phyloP scores from a whole-genome alignment of 78 protist species.

The Polysphondylium violaceum region DNA sequence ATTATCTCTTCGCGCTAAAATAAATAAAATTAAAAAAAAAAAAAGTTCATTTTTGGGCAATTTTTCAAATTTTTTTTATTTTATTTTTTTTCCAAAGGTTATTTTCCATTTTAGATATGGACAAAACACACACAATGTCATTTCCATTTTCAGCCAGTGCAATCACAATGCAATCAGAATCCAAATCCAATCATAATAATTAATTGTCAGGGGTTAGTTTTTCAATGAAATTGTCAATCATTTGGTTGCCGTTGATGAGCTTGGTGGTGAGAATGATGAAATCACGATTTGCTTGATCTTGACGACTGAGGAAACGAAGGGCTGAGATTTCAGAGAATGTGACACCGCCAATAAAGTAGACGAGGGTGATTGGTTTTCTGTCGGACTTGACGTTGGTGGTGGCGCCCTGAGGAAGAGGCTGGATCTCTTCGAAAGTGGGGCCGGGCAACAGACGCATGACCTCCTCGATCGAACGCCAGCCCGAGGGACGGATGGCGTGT shows the following conservation, averaged over 20 bases:
- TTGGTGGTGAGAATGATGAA: slow-evolving; percentile 89
- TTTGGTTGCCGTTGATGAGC: slow-evolving; percentile 82
- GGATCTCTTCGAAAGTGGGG: slow-evolving; percentile 54
- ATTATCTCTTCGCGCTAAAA: no score
- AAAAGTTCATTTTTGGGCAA: no score
- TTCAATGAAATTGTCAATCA: slow-evolving; percentile 35
- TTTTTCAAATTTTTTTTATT: no score
- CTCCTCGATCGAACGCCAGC: slow-evolving; percentile 41
- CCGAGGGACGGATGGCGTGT: slow-evolving; percentile 26
- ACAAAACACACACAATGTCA: no score
- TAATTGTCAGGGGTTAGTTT: no score
- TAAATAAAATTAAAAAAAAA: no score
- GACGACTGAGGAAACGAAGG: slow-evolving; percentile 85
- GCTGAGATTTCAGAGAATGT: slow-evolving; percentile 91
- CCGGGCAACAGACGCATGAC: slow-evolving; percentile 37
- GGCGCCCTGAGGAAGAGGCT: background rate
- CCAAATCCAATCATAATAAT: no score
- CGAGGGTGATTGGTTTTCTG: slow-evolving; percentile 75
- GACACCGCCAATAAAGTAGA: slow-evolving; percentile 92
- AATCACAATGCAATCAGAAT: no score
- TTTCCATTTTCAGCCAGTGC: no score
- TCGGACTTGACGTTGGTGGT: background rate
- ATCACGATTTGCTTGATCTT: slow-evolving; percentile 68
- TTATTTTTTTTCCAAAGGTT: no score
- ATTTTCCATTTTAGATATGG: no score